Base-by-base conservation (phyloP, 2,329 filamentous ascomycete genomes). In the Nemania sp. region DNA sequence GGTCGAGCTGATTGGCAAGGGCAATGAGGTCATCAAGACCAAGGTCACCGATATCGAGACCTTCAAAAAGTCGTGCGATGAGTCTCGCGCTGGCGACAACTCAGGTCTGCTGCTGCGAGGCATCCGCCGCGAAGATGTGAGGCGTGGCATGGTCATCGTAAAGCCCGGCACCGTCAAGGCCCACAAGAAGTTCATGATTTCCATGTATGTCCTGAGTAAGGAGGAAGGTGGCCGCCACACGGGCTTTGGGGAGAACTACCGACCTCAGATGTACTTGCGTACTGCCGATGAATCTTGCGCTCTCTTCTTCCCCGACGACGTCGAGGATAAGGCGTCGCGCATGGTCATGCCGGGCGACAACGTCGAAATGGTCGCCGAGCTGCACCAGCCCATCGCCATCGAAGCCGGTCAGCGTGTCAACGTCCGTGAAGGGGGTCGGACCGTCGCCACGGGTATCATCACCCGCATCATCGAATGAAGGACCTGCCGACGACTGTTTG, bases 11-110 rank as follows among this genome's bases (percentile, higher is more conserved):
- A 86, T 99, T 64, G 95, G 95, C 76, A 96, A 95, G 83, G 87
- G 89, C 69, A 79, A 80, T 59, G 84, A 87, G 47, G 81, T 91
- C 68, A 91, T 98, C 84, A 97, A 96, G 88, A 98, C 95, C 79
- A 98, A 97, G 85, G 94, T 99, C 68, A 99, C 95, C 74, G 96
- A 99, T 75, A 98, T 99, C 70, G 95, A 99, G 84, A 99, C 94
- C 68, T 99, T 99, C 86, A 97, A 98, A 87, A 99, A 99, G 87
- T 96, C 92, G 51, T 98, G 95, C 79, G 93, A 97, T 60, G 92
- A 97, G 81, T 96, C 94, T 61, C 87, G 91, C 72, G 95, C 95
- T 64, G 95, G 95, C 78, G 95, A 99, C 81, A 99, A 98, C 88
- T 97, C 95, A 25, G 95, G 95, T 75, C 90, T 99, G 39, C 87